Base-by-base conservation (phyloP, 441 rosid genomes). In the Erodium moschatum region DNA sequence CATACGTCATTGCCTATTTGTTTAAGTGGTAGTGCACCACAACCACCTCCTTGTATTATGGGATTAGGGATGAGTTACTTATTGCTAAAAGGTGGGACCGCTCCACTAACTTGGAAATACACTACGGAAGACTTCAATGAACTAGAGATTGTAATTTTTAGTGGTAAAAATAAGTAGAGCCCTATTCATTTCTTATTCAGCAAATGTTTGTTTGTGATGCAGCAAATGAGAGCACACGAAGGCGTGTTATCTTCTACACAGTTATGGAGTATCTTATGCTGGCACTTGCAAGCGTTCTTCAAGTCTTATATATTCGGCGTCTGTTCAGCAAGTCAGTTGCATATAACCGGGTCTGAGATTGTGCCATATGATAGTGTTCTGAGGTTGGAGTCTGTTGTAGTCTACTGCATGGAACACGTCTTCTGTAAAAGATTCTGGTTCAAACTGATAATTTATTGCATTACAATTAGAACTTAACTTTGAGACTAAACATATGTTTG, bases 261-360 rank as follows among this genome's bases (percentile, higher is more conserved):
- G 78, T 85, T 44, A 88, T 82, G 52, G 98, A 91, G 76, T 91
- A 91, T 78, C 66, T 89, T 12, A 63, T 91, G 78, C 81, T 94
- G 70, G 95, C 87, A 27, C 72, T 78, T 67, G 87, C 78, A 7
- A 94, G 99, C 74, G 73, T 82, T 0, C 87, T 94, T 76, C 97
- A 94, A 69, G 97, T 88, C 6, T 52, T 86, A 0, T 91, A 87
- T 76, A 87, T 91, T 66, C 97, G 97, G 24, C 90, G 81, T 71
- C 97, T 94, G 76, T 94, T 94, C 81, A 91, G 96, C 93, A 89
- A 91, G 77, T 89, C 96, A 2, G 92, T 91, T 64, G 97, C 87
- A 60, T 94, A 88, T 83, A 89, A 85, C 78, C 82, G 97, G 67
- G 97, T 89, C 46, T 75, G 72, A 75, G 60, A 54, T 16, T 8